Base-by-base conservation (phyloP, 495 filamentous ascomycete species). In the Xylaria acuta region DNA sequence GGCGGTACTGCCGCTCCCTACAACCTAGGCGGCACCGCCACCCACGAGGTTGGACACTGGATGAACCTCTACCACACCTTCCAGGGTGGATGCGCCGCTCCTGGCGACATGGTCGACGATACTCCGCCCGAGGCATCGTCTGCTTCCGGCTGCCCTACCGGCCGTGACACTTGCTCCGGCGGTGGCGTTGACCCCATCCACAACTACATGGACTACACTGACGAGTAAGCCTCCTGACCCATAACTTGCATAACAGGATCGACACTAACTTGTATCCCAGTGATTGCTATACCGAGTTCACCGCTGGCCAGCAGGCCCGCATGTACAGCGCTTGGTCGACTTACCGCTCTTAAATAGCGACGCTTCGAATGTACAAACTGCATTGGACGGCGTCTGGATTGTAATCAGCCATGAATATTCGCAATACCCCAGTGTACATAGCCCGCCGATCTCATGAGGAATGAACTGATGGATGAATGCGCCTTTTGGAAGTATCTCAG, bases 41-140 rank as follows among this genome's bases (percentile, higher is more conserved):
- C 87, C 43, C 90, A 92, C 82, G 90, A 91, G 82, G 84, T 89
- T 58, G 90, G 89, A 22, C 90, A 92, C 80, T 92, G 89, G 88
- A 82, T 92, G 64, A 87, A 88, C 58, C 82, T 92, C 36, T 85
- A 86, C 80, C 90, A 92, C 77, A 90, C 88, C 45, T 92, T 92
- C 82, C 85, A 92, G 82, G 90, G 89, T 38, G 84, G 84, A 9
- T 92, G 90, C 79, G 75, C 72, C 6, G 83, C 86, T 14, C 67
- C 75, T 5, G 89, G 89, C 12, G 90, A 91, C 76, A 84, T 70
- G 16, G 83, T 92, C 36, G 77, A 81, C 53, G 90, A 92, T 70
- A 92, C 90, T 54, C 87, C 89, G 0, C 74, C 85, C 27, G 84
- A 92, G 82, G 76, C 75, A 9, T 78, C 77, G 47, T 73, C 84